These are phyloP conservation scores for Vigna nakashimae DNA, from an alignment of 306 rosid species.

Conservation along the genomic window DNA sequence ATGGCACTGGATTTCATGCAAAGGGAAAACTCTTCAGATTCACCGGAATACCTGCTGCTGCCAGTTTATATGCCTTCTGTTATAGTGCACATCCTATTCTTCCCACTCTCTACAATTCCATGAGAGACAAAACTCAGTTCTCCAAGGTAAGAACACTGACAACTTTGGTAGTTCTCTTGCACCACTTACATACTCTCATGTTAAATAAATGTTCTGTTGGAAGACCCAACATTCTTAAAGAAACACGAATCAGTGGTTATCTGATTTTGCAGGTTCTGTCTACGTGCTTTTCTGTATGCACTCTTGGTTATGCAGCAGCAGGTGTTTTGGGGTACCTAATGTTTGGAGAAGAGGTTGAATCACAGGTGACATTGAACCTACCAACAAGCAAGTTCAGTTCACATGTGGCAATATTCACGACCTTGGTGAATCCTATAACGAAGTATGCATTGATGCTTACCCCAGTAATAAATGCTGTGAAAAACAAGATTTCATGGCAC, in stretches of 20 bases:
- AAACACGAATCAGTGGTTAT: not conserved
- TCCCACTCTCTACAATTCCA: slow-evolving; percentile 77
- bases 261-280: slow-evolving; percentile 58
- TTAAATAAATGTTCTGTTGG: too few relatives aligned
- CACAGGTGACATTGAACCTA: slow-evolving; percentile 75
- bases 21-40: slow-evolving; percentile 55
- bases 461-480: slow-evolving; percentile 60
- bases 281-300: slow-evolving; percentile 64
- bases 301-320: slow-evolving; percentile 68
- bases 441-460: slow-evolving; percentile 80
- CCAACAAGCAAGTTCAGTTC: slow-evolving; percentile 66
- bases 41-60: slow-evolving; percentile 73
- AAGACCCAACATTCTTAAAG: too few relatives aligned
- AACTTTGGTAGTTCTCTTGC: not conserved
- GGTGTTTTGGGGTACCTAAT: slow-evolving; percentile 70
- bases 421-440: slow-evolving; percentile 71
- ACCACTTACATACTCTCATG: too few relatives aligned
- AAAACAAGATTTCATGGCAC: slow-evolving; percentile 47
- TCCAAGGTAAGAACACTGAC: slow-evolving; percentile 59
- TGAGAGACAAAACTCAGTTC: slow-evolving; percentile 74
- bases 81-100: slow-evolving; percentile 87
- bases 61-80: slow-evolving; percentile 77
- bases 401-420: slow-evolving; percentile 70
- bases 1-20: slow-evolving; percentile 77
- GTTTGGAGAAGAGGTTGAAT: slow-evolving; percentile 70